phyloP scores from a whole-genome alignment of 179 eudicot species.

The Beta macrorhiza region DNA sequence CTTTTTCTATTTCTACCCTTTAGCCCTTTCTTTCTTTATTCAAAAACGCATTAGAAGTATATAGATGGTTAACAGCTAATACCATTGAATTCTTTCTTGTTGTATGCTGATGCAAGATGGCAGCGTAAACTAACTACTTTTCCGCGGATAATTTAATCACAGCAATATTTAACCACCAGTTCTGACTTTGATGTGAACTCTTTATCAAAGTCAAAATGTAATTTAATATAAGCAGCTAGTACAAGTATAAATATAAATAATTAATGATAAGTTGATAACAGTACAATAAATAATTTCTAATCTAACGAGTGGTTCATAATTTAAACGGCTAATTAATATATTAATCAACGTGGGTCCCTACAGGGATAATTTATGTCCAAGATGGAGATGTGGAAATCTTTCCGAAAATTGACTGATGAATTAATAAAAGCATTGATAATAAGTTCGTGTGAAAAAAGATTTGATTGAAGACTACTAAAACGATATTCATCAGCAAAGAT shows the following conservation, averaged over 20 bases:
- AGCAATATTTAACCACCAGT: constrained; percentile 26
- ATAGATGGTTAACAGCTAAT: constrained; percentile 11
- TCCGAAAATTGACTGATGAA: constrained; percentile 24
- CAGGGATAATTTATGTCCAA: constrained; percentile 8
- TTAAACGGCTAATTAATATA: neutral
- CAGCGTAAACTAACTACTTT: constrained; percentile 18
- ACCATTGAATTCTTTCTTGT: constrained; percentile 12
- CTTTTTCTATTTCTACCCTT: too few species aligned
- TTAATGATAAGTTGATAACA: neutral
- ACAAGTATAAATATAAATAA: neutral
- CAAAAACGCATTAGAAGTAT: too few species aligned
- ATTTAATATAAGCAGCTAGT: constrained; percentile 16
- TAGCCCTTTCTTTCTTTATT: too few species aligned
- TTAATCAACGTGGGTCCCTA: constrained; percentile 32
- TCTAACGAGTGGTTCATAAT: constrained; percentile 1
- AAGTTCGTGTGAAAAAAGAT: neutral
- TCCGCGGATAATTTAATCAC: constrained; percentile 19
- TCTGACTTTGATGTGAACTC: constrained; percentile 31
- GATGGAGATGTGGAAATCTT: constrained; percentile 34
- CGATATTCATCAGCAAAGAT: neutral
- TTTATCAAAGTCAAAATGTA: constrained; percentile 27
- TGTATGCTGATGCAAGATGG: constrained; percentile 17
- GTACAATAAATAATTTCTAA: neutral
- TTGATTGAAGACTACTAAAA: neutral
- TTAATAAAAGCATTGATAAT: neutral